These are phyloP conservation scores for Lentinus tigrinus DNA, from an alignment of 768 basidiomycete species.

Conservation along the genomic window DNA sequence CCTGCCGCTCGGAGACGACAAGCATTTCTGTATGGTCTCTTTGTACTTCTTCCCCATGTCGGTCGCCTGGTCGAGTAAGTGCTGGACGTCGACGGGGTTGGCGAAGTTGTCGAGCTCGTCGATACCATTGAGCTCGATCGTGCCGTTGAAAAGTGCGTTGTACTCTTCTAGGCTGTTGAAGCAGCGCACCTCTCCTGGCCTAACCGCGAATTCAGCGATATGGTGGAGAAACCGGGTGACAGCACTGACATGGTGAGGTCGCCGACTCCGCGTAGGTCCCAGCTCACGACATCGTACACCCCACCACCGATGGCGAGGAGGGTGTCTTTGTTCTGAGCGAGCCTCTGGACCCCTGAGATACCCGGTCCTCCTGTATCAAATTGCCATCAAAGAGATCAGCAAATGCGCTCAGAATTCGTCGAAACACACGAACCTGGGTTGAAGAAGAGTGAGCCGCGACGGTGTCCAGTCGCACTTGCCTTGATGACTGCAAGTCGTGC, in stretches of 20 bases:
- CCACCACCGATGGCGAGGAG: neutral
- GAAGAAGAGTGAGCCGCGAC: slow-evolving; percentile 1
- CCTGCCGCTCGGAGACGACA: neutral
- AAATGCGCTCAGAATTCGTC: neutral
- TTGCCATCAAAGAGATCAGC: too few species aligned
- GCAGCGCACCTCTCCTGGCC: slow-evolving; percentile 4
- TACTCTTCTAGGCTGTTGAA: neutral
- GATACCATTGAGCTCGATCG: neutral
- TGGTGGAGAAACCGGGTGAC: too few species aligned
- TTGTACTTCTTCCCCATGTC: neutral
- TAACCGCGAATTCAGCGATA: neutral
- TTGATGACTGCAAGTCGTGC: neutral
- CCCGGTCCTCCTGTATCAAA: neutral
- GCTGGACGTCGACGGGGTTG: neutral
- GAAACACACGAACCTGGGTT: neutral
- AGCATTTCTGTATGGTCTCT: neutral
- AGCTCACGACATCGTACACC: slow-evolving; percentile 2
- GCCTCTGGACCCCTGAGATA: neutral
- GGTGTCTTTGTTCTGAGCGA: neutral
- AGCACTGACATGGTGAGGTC: neutral
- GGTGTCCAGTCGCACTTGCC: neutral
- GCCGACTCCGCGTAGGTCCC: slow-evolving; percentile 1
- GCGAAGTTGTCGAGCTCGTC: neutral
- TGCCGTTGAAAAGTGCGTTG: neutral
- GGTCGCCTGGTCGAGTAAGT: neutral